These are phyloP conservation scores for Fragosphaeria purpurea DNA, from an alignment of 2,329 filamentous ascomycete genomes.

Conservation along the genomic window DNA sequence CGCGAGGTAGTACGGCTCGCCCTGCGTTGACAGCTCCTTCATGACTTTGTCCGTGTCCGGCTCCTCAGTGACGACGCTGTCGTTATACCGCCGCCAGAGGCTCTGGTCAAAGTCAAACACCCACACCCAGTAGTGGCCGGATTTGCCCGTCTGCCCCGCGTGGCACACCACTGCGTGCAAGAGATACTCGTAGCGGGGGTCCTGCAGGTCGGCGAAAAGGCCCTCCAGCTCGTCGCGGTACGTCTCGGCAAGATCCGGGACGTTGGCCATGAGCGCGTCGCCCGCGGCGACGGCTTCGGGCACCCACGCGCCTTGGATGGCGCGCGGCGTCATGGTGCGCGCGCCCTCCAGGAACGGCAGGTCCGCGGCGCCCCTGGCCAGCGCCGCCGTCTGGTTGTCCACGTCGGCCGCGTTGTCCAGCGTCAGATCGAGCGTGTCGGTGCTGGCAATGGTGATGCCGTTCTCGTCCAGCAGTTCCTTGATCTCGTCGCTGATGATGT, in stretches of 20 bases:
- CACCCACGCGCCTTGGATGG: slow-evolving; percentile 2
- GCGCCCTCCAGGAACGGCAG: slow-evolving; percentile 3
- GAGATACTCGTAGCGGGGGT: slow-evolving; percentile 55
- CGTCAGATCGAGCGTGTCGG: background rate
- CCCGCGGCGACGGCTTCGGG: background rate
- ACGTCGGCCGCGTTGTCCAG: background rate
- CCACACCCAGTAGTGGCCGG: slow-evolving; percentile 95
- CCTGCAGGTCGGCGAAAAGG: slow-evolving; percentile 53
- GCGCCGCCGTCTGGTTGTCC: background rate
- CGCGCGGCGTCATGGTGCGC: background rate
- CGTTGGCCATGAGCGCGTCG: slow-evolving; percentile 1
- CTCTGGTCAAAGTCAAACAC: slow-evolving; percentile 77
- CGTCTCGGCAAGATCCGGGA: slow-evolving; percentile 6
- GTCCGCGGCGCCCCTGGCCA: background rate
- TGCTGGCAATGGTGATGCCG: slow-evolving; percentile 18
- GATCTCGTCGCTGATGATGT: slow-evolving; percentile 11
- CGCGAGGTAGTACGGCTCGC: slow-evolving; percentile 50
- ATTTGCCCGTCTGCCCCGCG: slow-evolving; percentile 53
- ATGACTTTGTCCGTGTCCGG: slow-evolving; percentile 62
- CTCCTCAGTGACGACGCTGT: slow-evolving; percentile 64
- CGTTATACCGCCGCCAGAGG: slow-evolving; percentile 92
- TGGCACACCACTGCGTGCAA: slow-evolving; percentile 93
- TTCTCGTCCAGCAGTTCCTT: slow-evolving; percentile 22
- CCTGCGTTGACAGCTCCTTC: slow-evolving; percentile 52
- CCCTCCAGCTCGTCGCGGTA: slow-evolving; percentile 26